These are phyloP conservation scores for Fusarium humuli DNA, from an alignment of 2,329 filamentous ascomycete genomes.

Conservation along the genomic window DNA sequence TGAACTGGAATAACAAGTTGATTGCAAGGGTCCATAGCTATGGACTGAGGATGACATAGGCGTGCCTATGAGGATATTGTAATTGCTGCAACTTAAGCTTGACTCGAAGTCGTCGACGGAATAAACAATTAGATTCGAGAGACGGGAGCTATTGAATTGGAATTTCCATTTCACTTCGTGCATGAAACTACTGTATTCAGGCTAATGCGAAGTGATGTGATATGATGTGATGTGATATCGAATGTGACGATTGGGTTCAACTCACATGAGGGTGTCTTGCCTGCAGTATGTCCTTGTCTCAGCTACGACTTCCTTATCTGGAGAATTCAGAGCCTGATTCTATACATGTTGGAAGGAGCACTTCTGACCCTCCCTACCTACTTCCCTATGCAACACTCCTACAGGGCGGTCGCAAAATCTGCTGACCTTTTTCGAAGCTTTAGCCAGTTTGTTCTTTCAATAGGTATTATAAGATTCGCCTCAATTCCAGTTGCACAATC, in stretches of 20 bases:
- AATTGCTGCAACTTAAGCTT: neutral
- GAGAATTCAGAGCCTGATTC: slow-evolving; percentile 10
- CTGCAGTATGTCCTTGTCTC: slow-evolving; percentile 15
- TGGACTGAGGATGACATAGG: neutral
- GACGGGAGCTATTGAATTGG: neutral
- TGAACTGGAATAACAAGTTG: neutral
- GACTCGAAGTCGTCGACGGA: neutral
- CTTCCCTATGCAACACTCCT: neutral
- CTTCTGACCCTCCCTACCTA: neutral
- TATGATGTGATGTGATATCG: slow-evolving; percentile 3
- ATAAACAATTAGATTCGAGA: neutral
- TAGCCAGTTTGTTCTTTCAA: neutral
- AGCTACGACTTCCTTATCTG: neutral
- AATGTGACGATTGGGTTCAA: neutral
- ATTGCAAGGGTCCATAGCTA: neutral
- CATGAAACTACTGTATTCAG: neutral
- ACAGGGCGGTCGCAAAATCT: neutral
- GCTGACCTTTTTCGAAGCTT: neutral
- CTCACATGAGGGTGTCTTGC: slow-evolving; percentile 1
- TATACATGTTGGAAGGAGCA: neutral
- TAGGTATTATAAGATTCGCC: slow-evolving; percentile 1
- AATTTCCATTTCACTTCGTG: slow-evolving; percentile 3
- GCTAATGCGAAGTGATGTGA: slow-evolving; percentile 10
- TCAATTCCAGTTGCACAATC: neutral
- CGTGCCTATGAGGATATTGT: neutral